Evolutionary conservation across 352 stramenopile genomes (phyloP), one percentile per base, ranked within the genome.

Genomic region (Phytopythium chamaehyphon): DNA sequence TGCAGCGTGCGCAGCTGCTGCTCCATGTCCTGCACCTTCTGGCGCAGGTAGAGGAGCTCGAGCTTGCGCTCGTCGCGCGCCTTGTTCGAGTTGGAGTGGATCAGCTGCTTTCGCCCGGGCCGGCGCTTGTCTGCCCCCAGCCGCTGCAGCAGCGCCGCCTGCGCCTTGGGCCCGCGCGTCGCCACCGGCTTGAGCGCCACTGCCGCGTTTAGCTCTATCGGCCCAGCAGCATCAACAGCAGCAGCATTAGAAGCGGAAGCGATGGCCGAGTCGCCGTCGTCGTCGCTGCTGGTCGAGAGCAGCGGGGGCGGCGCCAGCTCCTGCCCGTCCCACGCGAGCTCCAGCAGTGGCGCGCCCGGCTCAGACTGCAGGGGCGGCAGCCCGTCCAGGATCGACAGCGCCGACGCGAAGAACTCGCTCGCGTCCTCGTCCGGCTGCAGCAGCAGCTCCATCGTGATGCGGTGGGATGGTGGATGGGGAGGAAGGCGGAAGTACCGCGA

Each of bases 21-120:
- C 54, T 77, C 68, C 55, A 77, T 71, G 49, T 72, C 64, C 19
- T 19, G 16, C 23, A 77, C 68, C 31, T 60, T 74, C n/a, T 58
- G 51, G n/a, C 68, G 61, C n/a, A 77, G 53, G 31, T 77, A 77
- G 5, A 63, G 28, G 26, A 77, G 50, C 44, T 77, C 68, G 23
- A 72, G 51, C 23, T 66, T 69, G 50, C 67, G 67, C 28, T 71
- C 64, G 57, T 76, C 64, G 9, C 67, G 57, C 44, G 67, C 67
- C 33, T 76, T 76, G 61, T 76, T 76, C 19, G 67, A 53, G 45
- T 71, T 76, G 36, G 55, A 62, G 53, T 68, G 68, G 6, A 64
- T 72, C 43, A 69, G 57, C 39, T 59, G 60, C 54, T 70, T 78
- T 40, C 67, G 69, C 14, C 16, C 40, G 6, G 22, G 24, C 26